phyloP scores from a whole-genome alignment of 148 eudicot genomes.

The Limonium bicolor region DNA sequence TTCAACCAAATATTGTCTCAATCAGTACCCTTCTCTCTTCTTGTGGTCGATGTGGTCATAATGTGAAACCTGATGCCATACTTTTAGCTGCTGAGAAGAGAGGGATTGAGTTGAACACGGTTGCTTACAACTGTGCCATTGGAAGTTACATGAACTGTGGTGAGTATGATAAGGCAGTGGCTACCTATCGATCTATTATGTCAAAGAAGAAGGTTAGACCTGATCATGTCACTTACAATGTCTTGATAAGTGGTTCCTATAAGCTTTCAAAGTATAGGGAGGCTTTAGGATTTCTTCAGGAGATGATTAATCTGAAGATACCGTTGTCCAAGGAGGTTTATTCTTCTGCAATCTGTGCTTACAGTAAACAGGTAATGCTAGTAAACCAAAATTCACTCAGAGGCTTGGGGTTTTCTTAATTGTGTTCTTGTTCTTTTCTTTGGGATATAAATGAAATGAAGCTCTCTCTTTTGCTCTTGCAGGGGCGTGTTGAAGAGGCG shows the following conservation, averaged over 20 bases:
- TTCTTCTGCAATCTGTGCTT: conserved; percentile 79
- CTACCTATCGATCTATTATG: conserved; percentile 48
- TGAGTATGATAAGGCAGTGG: conserved; percentile 64
- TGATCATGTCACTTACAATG: conserved; percentile 69
- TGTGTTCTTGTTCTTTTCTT: too few species aligned
- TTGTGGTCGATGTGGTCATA: conserved; percentile 71
- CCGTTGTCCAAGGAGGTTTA: conserved; percentile 72
- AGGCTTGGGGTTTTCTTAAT: conserved; percentile 1
- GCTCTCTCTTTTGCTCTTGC: conserved; percentile 5
- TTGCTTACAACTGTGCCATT: conserved; percentile 80
- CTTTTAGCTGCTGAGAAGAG: conserved; percentile 67
- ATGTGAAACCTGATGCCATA: conserved; percentile 71
- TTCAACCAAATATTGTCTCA: conserved; percentile 81
- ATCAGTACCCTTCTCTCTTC: conserved; percentile 78
- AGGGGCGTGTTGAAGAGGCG: conserved; percentile 71
- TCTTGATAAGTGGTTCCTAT: conserved; percentile 75
- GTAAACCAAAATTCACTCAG: conserved; percentile 1
- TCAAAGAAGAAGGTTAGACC: conserved; percentile 53
- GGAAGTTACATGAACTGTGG: conserved; percentile 87
- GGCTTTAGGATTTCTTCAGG: conserved; percentile 56
- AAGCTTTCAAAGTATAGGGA: conserved; percentile 71
- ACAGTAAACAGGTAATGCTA: conserved; percentile 60
- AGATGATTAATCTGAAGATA: conserved; percentile 45
- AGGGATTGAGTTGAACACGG: conserved; percentile 50
- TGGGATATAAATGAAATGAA: conserved; percentile 5